phyloP scores from a whole-genome alignment of 345 rosid species.

The Mangifera indica region DNA sequence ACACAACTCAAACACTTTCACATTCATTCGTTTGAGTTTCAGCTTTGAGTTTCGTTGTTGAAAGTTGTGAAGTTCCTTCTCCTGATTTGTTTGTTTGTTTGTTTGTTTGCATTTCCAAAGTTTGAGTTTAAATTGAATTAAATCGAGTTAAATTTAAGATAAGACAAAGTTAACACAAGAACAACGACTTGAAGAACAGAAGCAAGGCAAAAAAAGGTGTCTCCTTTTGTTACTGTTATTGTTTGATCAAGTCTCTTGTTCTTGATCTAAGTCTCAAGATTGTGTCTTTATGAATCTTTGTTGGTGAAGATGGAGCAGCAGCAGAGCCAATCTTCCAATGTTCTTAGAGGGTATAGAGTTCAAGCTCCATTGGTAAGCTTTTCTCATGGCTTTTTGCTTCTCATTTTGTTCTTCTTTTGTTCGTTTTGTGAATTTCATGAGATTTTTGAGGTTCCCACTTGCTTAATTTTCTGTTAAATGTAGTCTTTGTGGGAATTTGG shows the following conservation, averaged over 20 bases:
- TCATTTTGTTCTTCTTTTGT: background rate
- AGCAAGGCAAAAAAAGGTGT: background rate
- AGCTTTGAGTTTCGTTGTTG: background rate
- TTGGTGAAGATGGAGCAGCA: slow-evolving; percentile 56
- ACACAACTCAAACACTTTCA: background rate
- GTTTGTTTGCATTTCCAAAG: slow-evolving; percentile 26
- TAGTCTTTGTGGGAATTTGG: slow-evolving; percentile 17
- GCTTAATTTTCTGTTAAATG: slow-evolving; percentile 20
- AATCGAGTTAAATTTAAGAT: no score
- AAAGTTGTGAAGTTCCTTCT: background rate
- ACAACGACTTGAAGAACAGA: background rate
- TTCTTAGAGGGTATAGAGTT: slow-evolving; percentile 56
- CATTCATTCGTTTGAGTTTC: background rate
- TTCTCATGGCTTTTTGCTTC: background rate
- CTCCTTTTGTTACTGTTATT: background rate
- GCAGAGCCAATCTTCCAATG: slow-evolving; percentile 49
- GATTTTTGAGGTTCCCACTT: slow-evolving; percentile 7
- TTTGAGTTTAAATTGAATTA: background rate
- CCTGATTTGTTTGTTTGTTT: background rate
- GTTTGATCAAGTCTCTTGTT: slow-evolving; percentile 13
- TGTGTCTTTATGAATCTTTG: slow-evolving; percentile 29
- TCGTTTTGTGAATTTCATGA: slow-evolving; percentile 9
- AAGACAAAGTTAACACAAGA: no score
- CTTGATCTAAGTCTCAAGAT: background rate
- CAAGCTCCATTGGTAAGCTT: slow-evolving; percentile 78